Conservation (phyloP, 2,329 filamentous ascomycete species). For the Penicillium occitanis region DNA sequence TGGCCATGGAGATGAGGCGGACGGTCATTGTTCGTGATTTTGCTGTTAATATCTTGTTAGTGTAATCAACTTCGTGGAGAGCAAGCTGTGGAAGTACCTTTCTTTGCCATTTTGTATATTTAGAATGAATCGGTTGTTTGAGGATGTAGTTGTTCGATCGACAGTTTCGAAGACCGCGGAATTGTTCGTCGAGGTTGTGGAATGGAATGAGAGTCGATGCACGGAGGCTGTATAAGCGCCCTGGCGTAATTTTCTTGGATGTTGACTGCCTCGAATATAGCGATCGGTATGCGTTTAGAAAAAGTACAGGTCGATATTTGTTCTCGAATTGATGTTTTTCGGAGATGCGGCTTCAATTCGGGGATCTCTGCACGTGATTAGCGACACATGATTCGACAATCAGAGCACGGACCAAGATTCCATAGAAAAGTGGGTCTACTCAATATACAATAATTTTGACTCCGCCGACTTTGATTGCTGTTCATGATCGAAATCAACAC, state of each 20-base stretch:
- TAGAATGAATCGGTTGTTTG: background rate
- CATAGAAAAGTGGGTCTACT: background rate
- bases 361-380: background rate
- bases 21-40: conserved; percentile 93
- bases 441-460: background rate
- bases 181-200: background rate
- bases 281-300: background rate
- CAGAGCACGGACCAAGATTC: background rate
- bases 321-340: background rate
- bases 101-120: conserved; percentile 20
- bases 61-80: too few species aligned
- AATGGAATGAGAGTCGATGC: background rate
- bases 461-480: background rate
- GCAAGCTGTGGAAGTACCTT: conserved; percentile 10
- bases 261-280: background rate
- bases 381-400: background rate
- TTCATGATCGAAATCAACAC: background rate
- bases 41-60: conserved; percentile 49
- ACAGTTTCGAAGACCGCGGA: background rate
- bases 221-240: background rate
- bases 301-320: too few species aligned
- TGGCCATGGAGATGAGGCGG: conserved; percentile 95
- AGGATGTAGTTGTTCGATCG: background rate
- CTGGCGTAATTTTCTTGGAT: too few species aligned
- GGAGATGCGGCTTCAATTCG: conserved; percentile 5